Percentiles rank a stretch among this genome's conserved stretches.
Conservation (phyloP, 2,329 filamentous ascomycete genomes). For the Fusarium circinatum region DNA sequence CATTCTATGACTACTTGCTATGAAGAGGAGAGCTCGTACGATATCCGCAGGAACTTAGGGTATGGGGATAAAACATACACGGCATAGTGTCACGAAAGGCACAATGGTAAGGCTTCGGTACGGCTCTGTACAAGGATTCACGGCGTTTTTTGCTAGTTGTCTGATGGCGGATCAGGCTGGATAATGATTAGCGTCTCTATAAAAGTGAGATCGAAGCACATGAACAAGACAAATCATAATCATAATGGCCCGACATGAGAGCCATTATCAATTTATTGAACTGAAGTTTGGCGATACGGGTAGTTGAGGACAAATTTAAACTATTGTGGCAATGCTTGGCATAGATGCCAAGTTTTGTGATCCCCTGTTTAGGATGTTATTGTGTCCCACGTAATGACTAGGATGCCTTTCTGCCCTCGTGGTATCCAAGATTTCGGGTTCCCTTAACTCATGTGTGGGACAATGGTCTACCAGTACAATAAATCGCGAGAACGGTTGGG, state of each 20-base stretch:
- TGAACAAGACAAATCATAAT: not conserved
- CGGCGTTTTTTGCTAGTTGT: conserved; percentile 35
- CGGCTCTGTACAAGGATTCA: conserved; percentile 31
- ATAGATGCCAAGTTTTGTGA: not conserved
- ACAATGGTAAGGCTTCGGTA: conserved; percentile 8
- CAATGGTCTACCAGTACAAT: not conserved
- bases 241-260: not conserved
- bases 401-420: too few relatives aligned
- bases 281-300: not conserved
- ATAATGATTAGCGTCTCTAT: conserved; percentile 24
- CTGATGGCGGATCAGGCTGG: conserved; percentile 24
- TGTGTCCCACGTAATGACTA: not conserved
- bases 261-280: not conserved
- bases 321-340: not conserved
- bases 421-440: not conserved
- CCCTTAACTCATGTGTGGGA: not conserved
- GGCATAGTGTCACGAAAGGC: conserved; percentile 8
- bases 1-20: conserved; percentile 24
- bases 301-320: not conserved
- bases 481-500: not conserved
- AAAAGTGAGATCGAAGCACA: conserved; percentile 28
- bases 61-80: conserved; percentile 12
- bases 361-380: not conserved
- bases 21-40: conserved; percentile 3
- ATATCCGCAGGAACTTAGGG: conserved; percentile 5